These are phyloP conservation scores for Przewalskia tangutica DNA, from an alignment of 257 asterid species.

Conservation along the genomic window DNA sequence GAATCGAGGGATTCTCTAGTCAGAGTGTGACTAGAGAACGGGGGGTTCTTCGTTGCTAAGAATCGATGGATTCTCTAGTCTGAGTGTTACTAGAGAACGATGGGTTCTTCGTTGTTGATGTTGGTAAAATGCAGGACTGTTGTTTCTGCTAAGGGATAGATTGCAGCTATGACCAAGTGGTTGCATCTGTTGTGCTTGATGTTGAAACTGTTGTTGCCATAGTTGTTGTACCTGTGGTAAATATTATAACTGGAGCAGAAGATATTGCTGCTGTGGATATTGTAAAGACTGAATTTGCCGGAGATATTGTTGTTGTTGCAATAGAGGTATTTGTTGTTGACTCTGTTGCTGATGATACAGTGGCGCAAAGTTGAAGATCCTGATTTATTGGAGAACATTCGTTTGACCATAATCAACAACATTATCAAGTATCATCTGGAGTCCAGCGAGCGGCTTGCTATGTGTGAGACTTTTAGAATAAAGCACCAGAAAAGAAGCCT, in stretches of 20 bases:
- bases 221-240: constrained; percentile 26
- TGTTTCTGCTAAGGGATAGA: too few relatives aligned
- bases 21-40: too few relatives aligned
- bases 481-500: constrained; percentile 68
- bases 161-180: too few relatives aligned
- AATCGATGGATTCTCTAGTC: too few relatives aligned
- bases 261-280: constrained; percentile 21
- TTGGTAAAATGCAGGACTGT: too few relatives aligned
- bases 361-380: constrained; percentile 93
- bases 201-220: constrained; percentile 25
- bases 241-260: constrained; percentile 20
- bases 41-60: too few relatives aligned
- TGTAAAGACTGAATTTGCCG: constrained; percentile 11
- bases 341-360: constrained; percentile 12
- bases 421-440: constrained; percentile 97
- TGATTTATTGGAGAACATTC: constrained; percentile 92
- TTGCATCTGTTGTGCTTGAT: constrained; percentile 19
- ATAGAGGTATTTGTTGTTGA: constrained; percentile 9
- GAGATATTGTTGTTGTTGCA: constrained; percentile 25
- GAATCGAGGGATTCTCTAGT: too few relatives aligned
- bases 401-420: constrained; percentile 86
- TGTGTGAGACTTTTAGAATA: constrained; percentile 93
- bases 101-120: too few relatives aligned
- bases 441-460: constrained; percentile 84
- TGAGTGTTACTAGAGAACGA: too few relatives aligned